phyloP scores from a whole-genome alignment of 306 rosid genomes.

The Trichosanthes cucumerina region DNA sequence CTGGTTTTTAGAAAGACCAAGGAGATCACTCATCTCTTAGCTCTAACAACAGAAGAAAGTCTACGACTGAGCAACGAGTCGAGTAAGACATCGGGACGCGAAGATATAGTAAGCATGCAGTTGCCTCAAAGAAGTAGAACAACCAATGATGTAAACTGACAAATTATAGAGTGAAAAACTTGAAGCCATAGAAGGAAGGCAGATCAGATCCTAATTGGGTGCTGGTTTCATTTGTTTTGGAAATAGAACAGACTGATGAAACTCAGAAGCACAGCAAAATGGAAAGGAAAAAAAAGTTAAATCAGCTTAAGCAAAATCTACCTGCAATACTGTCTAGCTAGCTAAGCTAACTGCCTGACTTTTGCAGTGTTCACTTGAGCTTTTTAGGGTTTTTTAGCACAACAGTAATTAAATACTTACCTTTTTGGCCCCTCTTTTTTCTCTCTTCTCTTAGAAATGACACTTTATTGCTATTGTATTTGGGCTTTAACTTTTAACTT shows the following conservation, averaged over 20 bases:
- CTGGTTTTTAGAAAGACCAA: constrained; percentile 64
- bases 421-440: background rate
- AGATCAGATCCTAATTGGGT: background rate
- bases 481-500: constrained; percentile 4
- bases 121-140: constrained; percentile 58
- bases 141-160: constrained; percentile 37
- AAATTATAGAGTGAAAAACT: background rate
- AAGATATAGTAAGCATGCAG: constrained; percentile 83
- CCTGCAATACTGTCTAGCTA: background rate
- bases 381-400: constrained; percentile 1
- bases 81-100: constrained; percentile 39
- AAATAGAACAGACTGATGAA: background rate
- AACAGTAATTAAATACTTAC: background rate
- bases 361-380: background rate
- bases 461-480: background rate
- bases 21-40: constrained; percentile 43
- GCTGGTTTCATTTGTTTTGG: constrained; percentile 6
- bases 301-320: background rate
- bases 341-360: background rate
- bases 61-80: constrained; percentile 31
- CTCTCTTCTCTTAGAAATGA: background rate
- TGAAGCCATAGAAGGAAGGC: background rate
- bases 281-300: background rate
- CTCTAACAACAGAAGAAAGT: constrained; percentile 58
- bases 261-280: background rate